Conservation (phyloP, 2,329 filamentous ascomycete genomes). For the Epichloe aotearoae region DNA sequence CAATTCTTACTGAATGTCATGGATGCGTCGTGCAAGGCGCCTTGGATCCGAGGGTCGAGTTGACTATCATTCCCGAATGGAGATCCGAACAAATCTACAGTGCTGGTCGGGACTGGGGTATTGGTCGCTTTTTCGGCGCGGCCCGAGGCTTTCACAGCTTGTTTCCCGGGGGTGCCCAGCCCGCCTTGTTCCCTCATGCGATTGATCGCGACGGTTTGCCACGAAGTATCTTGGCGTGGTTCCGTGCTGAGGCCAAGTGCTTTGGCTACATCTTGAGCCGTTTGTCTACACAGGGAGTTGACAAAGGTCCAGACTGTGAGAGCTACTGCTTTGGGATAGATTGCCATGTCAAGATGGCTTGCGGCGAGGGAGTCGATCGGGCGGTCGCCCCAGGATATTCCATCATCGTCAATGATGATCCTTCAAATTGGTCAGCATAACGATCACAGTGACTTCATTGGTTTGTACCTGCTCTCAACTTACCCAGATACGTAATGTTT, state of each 20-base stretch:
- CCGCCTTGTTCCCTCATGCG: constrained; percentile 15
- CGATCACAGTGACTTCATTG: no score
- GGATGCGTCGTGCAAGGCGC: constrained; percentile 19
- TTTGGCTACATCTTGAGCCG: constrained; percentile 28
- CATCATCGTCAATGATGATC: constrained; percentile 35
- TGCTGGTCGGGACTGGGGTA: constrained; percentile 13
- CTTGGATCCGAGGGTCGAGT: constrained; percentile 22
- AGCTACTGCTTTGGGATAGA: constrained; percentile 41
- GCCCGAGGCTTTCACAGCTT: constrained; percentile 12
- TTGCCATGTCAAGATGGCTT: constrained; percentile 29
- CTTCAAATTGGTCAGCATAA: constrained; percentile 19
- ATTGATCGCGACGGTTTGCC: constrained; percentile 19
- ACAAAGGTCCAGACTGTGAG: constrained; percentile 39
- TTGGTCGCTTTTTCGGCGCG: constrained; percentile 14
- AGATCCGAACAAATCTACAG: constrained; percentile 14
- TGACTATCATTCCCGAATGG: constrained; percentile 15
- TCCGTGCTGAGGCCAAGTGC: constrained; percentile 29
- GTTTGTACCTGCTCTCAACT: constrained; percentile 10
- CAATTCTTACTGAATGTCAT: constrained; percentile 31
- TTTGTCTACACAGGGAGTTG: constrained; percentile 32
- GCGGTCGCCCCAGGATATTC: constrained; percentile 32
- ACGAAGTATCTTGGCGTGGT: constrained; percentile 15
- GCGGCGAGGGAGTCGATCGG: constrained; percentile 35
- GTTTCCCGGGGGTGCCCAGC: constrained; percentile 11
- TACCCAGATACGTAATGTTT: constrained; percentile 48